These are phyloP conservation scores for Aspergillus asperescens DNA, from an alignment of 495 filamentous ascomycete genomes.

Conservation along the genomic window DNA sequence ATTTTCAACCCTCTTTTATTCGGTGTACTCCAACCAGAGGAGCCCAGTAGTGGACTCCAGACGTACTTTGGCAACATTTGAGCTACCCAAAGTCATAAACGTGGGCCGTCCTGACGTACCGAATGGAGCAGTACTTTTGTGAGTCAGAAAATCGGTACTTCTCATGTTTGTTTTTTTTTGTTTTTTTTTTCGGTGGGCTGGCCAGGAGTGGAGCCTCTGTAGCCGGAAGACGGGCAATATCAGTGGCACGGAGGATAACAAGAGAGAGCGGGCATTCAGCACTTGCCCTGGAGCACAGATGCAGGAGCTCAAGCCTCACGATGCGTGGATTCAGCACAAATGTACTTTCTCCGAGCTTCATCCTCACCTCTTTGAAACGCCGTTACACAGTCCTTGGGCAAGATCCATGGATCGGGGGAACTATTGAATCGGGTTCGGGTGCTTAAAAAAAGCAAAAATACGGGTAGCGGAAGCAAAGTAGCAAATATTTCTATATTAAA, in stretches of 20 bases:
- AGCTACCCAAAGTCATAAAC: not conserved
- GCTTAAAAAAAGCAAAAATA: not conserved
- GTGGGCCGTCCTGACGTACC: not conserved
- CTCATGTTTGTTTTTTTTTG: not conserved
- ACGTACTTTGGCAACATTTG: not conserved
- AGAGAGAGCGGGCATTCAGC: not conserved
- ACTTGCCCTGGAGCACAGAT: not conserved
- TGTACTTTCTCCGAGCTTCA: not conserved
- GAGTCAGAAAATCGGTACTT: not conserved
- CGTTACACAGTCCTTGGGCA: conserved; percentile 1
- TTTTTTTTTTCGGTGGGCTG: not conserved
- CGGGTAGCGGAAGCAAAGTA: no score
- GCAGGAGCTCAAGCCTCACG: not conserved
- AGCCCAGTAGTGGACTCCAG: no score
- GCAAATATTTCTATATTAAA: not conserved
- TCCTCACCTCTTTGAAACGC: not conserved
- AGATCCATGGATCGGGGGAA: not conserved
- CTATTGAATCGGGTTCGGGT: conserved; percentile 2
- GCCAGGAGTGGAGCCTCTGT: conserved; percentile 7
- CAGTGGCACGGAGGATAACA: not conserved
- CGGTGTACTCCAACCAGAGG: no score
- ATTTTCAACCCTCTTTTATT: no score
- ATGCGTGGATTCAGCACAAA: not conserved
- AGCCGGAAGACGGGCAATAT: not conserved
- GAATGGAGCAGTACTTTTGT: conserved; percentile 2